phyloP scores from a whole-genome alignment of 768 basidiomycete genomes.

The Tremella yokohamensis region DNA sequence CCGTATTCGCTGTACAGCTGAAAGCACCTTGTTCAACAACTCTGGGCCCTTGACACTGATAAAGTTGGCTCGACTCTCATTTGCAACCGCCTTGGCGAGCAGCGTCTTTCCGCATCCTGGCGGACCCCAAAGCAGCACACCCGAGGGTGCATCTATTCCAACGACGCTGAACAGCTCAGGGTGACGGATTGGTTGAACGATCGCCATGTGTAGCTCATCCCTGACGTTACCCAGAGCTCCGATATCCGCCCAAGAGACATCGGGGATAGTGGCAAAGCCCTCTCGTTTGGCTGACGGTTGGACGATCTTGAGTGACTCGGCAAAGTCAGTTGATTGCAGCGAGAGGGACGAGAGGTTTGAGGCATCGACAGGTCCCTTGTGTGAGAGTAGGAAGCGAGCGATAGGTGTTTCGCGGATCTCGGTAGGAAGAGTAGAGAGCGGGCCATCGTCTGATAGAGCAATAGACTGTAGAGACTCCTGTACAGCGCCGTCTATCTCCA shows the following conservation, averaged over 20 bases:
- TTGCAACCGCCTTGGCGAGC: slow-evolving; percentile 96
- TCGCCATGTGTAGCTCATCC: slow-evolving; percentile 93
- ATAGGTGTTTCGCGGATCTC: slow-evolving; percentile 63
- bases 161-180: slow-evolving; percentile 84
- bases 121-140: slow-evolving; percentile 96
- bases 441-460: slow-evolving; percentile 21
- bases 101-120: slow-evolving; percentile 98
- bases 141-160: slow-evolving; percentile 86
- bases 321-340: slow-evolving; percentile 78
- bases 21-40: slow-evolving; percentile 82
- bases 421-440: slow-evolving; percentile 54
- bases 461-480: neutral
- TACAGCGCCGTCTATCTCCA: slow-evolving; percentile 1
- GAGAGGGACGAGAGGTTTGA: slow-evolving; percentile 74
- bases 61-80: slow-evolving; percentile 91
- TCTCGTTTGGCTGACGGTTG: slow-evolving; percentile 97
- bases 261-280: slow-evolving; percentile 94
- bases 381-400: slow-evolving; percentile 79
- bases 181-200: slow-evolving; percentile 86
- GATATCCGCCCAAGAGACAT: slow-evolving; percentile 90
- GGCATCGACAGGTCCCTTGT: slow-evolving; percentile 73
- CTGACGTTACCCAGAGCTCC: slow-evolving; percentile 83
- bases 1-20: neutral
- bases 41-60: slow-evolving; percentile 98
- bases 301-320: slow-evolving; percentile 72